phyloP scores from a whole-genome alignment of 495 filamentous ascomycete genomes.

The Annulohypoxylon maeteangense region DNA sequence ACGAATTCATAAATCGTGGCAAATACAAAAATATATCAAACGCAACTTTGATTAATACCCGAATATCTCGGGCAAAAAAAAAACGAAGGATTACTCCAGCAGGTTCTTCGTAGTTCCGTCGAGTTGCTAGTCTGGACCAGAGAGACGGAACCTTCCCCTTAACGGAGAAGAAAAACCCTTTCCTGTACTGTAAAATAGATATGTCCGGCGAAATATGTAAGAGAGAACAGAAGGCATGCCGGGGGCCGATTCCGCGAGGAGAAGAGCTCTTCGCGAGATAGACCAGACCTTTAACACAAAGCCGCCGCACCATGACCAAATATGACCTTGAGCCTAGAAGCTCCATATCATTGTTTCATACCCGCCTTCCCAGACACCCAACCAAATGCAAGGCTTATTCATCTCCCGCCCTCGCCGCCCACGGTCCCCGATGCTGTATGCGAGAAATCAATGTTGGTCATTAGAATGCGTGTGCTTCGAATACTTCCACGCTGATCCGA shows the following conservation, averaged over 20 bases:
- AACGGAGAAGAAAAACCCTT: not conserved
- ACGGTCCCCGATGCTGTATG: conserved; percentile 41
- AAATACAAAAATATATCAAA: conserved; percentile 3
- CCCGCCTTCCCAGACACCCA: conserved; percentile 40
- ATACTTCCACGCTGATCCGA: conserved; percentile 34
- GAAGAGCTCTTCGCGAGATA: conserved; percentile 8
- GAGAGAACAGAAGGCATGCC: conserved; percentile 31
- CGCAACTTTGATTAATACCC: conserved; percentile 40
- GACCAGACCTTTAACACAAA: conserved; percentile 36
- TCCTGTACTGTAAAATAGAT: conserved; percentile 19
- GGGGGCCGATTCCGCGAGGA: conserved; percentile 14
- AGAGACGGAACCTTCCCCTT: not conserved
- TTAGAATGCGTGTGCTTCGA: conserved; percentile 39
- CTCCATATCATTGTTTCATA: conserved; percentile 40
- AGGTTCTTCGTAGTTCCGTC: conserved; percentile 8
- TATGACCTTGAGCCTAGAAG: conserved; percentile 41
- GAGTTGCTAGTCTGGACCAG: conserved; percentile 2
- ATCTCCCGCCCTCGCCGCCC: conserved; percentile 30
- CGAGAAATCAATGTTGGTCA: conserved; percentile 43
- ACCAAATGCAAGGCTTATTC: conserved; percentile 44
- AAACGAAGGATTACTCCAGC: conserved; percentile 29
- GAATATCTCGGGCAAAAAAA: conserved; percentile 25
- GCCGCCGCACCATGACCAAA: conserved; percentile 35
- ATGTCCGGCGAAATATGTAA: conserved; percentile 36
- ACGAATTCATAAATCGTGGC: not conserved